Base-by-base conservation (phyloP, 148 eudicot species). In the Arbutus unedo region DNA sequence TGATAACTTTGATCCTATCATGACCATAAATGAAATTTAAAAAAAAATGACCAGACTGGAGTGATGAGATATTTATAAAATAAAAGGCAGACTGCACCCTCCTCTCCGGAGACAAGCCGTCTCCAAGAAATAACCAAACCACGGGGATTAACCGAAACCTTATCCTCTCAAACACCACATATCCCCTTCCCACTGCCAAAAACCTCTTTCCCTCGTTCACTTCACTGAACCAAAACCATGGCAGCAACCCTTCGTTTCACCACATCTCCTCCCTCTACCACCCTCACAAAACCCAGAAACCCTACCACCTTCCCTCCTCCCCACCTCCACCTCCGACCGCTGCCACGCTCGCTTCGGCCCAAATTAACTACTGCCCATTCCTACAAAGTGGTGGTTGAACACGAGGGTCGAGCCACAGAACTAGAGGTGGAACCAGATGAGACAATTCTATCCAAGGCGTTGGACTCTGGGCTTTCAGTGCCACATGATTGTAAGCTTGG, bases 401-500 rank as follows among this genome's bases (percentile, higher is more conserved):
- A 93, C 74, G 88, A 90, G 44, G 94, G 93, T 0, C n/a, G 83
- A 76, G 13, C 89, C 14, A 91, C 91, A 0, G 94, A 91, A 82
- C 90, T 96, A 0, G 92, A 96, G 5, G 98, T 96, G 0, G 98
- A 94, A 0, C 83, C 89, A 4, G 97, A 94, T 79, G 98, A 96
- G 91, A 91, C 91, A 38, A 96, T 96, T 3, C 81, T 96, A 8
- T 85, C 92, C 1, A 91, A 91, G 82, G 98, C 98, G 14, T 68
- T 94, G 70, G 98, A 96, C 4, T 76, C 50, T 3, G 98, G 95
- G 19, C 6, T 95, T 74, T 56, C 83, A 0, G 91, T 94, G 66
- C 98, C 98, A 0, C 84, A 96, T 73, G 98, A 96, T 83, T 96
- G 98, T 84, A 94, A 96, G 82, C 95, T 96, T 2, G 98, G 98